phyloP scores from a whole-genome alignment of 257 asterid species.

The Solanum rostratum region DNA sequence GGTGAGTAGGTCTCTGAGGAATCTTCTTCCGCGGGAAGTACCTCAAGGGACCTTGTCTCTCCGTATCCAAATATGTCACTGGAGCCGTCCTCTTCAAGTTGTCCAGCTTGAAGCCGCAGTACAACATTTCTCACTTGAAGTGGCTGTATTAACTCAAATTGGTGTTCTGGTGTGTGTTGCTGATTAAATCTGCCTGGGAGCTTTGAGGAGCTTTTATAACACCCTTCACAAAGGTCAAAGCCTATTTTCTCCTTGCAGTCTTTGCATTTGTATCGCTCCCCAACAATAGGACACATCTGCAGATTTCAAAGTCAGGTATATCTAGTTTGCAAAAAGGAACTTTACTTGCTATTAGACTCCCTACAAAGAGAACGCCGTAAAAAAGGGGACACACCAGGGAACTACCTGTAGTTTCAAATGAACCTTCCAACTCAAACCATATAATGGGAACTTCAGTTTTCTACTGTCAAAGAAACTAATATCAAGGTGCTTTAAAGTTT shows the following conservation, averaged over 20 bases:
- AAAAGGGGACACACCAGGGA: not conserved
- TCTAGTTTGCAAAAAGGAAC: not conserved
- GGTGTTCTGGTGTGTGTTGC: slow-evolving; percentile 62
- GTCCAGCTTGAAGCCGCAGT: slow-evolving; percentile 4
- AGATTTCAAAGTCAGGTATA: not conserved
- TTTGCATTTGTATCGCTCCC: slow-evolving; percentile 58
- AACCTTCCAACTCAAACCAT: not conserved
- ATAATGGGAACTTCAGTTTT: not conserved
- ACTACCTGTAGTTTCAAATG: not conserved
- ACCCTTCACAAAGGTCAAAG: slow-evolving; percentile 56
- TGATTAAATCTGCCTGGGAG: slow-evolving; percentile 71
- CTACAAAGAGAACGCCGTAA: not conserved
- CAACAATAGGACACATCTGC: slow-evolving; percentile 63
- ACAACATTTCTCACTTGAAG: not conserved
- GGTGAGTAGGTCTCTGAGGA: not conserved
- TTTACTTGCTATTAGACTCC: not conserved
- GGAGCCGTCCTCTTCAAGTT: slow-evolving; percentile 1
- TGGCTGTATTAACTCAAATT: slow-evolving; percentile 18
- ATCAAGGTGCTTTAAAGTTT: not conserved
- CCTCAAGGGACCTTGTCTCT: not conserved
- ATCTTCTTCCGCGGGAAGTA: slow-evolving; percentile 1
- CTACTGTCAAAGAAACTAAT: not conserved
- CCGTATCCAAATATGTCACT: not conserved
- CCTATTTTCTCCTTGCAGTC: slow-evolving; percentile 61
- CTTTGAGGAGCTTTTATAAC: slow-evolving; percentile 41